Evolutionary conservation across 371 early-diverging fungal species (phyloP).

Genomic region (Apophysomyces variabilis): DNA sequence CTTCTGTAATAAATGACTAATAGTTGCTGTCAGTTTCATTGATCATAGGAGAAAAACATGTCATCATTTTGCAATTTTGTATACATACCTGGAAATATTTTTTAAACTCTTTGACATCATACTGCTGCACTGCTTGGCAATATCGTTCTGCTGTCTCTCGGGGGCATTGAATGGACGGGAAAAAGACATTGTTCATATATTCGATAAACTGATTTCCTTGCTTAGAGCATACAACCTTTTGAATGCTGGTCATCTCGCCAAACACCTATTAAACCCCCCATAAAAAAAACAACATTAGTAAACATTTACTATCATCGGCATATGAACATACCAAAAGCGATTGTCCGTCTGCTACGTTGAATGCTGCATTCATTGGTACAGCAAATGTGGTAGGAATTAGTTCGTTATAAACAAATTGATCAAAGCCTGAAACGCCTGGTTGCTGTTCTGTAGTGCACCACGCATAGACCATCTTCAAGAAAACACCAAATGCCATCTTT

Average conservation of each 20-base stretch:
- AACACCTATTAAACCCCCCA: conserved; percentile 53
- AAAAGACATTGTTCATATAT: conserved; percentile 64
- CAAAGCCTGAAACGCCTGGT: conserved; percentile 58
- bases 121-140: conserved; percentile 68
- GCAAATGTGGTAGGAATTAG: conserved; percentile 82
- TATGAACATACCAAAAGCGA: conserved; percentile 60
- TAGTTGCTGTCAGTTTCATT: no score
- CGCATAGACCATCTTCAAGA: conserved; percentile 77
- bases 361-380: conserved; percentile 78
- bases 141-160: conserved; percentile 66
- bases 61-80: background rate
- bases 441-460: conserved; percentile 70
- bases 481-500: conserved; percentile 83
- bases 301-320: background rate
- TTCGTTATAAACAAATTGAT: conserved; percentile 80
- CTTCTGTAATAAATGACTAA: conserved; percentile 49
- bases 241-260: conserved; percentile 80
- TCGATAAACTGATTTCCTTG: conserved; percentile 70
- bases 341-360: conserved; percentile 84
- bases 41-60: background rate
- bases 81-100: conserved; percentile 73
- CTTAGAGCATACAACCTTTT: conserved; percentile 69
- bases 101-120: conserved; percentile 68
- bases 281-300: background rate
- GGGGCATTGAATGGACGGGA: conserved; percentile 76